phyloP scores from a whole-genome alignment of 768 basidiomycete species.

The Multifurca ochricompacta region DNA sequence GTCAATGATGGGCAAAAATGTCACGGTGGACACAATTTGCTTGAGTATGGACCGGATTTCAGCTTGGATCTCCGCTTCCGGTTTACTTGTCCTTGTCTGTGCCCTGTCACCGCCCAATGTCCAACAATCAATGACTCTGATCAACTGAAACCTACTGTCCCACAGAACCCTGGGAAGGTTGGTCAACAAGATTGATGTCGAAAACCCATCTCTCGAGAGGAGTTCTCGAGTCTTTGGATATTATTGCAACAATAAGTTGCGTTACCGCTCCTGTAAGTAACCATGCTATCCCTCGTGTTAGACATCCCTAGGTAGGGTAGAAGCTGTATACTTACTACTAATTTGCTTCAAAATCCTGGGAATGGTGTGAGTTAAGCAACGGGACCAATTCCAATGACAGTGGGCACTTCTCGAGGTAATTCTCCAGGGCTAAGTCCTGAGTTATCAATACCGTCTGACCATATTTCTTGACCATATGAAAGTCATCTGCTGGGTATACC shows the following conservation, averaged over 20 bases:
- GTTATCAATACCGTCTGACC: constrained; percentile 94
- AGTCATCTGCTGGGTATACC: constrained; percentile 96
- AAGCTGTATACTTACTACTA: constrained; percentile 53
- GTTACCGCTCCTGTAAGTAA: constrained; percentile 87
- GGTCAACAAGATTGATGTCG: constrained; percentile 80
- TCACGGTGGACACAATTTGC: constrained; percentile 95
- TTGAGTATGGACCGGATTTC: constrained; percentile 98
- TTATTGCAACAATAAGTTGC: constrained; percentile 90
- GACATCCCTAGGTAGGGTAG: not conserved
- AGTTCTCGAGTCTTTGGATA: constrained; percentile 86
- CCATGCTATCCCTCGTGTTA: constrained; percentile 59
- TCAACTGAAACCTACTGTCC: constrained; percentile 35
- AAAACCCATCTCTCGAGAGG: constrained; percentile 98
- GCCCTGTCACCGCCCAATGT: constrained; percentile 32
- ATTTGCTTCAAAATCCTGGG: constrained; percentile 86
- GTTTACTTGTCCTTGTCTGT: constrained; percentile 45
- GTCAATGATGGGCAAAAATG: constrained; percentile 91
- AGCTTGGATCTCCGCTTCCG: constrained; percentile 86
- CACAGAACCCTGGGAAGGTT: constrained; percentile 37
- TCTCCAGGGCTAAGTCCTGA: constrained; percentile 86
- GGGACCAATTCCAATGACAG: no score
- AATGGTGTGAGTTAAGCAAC: constrained; percentile 3
- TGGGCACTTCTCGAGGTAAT: constrained; percentile 75
- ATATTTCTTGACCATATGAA: constrained; percentile 99
- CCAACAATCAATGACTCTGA: not conserved